Base-by-base conservation (phyloP, 2,329 filamentous ascomycete genomes). In the Ophiostoma sp. region DNA sequence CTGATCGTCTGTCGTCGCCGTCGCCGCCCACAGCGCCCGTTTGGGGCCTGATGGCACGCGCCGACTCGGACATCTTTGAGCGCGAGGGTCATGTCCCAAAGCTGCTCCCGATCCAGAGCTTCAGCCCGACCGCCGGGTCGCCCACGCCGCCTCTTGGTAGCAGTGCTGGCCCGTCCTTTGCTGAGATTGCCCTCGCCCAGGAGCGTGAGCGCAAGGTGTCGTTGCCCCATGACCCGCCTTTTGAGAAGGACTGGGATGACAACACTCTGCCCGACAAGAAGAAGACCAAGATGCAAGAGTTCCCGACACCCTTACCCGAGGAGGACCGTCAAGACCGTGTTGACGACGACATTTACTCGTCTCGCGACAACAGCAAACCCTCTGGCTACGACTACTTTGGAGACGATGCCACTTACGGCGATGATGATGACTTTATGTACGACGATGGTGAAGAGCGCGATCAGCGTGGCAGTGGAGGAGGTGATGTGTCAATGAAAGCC, bases 161-260 rank as follows among this genome's bases (percentile, higher is more conserved):
- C 33, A 22, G 48, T 59, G 61, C 17, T 8, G 50, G 55, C 17
- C 61, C 71, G 28, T 63, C 55, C 55, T 48, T 70, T 28, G n/a
- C 42, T 22, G 69, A 72, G 61, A 33, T 59, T 45, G 31, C 61
- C 69, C 76, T 82, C 39, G 80, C 79, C 1, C 81, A 81, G 19
- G 80, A 80, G 61, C 81, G 82, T 70, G 72, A 79, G 28, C 81
- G 69, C 82, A 80, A 69, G 78, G 78, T 70, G 74, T 83, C 28
- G 76, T 79, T 73, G 19, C 61, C 59, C 4, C 82, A 83, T 68
- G 82, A 83, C 1, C 78, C 78, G 55, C 81, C 82, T 8, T 82
- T 82, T 61, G 82, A 81, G 68, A 77, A 82, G 71, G 78, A 80
- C 22, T 78, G 25, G 57, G n/a, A 8, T 22, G 70, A 71, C 42